Evolutionary conservation across 2,329 filamentous ascomycete species (phyloP).

Genomic region (Fonsecaea pedrosoi): DNA sequence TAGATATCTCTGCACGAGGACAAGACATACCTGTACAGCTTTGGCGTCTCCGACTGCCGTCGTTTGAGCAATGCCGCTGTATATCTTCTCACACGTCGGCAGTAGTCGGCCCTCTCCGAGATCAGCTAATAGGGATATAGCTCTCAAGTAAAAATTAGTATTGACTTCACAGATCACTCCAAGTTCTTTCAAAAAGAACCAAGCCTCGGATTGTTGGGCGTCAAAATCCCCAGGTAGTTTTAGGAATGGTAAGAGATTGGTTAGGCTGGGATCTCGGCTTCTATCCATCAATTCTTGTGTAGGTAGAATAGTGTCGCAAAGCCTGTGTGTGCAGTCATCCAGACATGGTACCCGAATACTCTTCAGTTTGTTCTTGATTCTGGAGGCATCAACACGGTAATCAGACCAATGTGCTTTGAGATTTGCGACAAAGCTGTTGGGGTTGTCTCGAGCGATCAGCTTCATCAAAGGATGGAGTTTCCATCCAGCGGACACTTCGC

Average conservation of each 20-base stretch:
- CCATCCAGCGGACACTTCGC: background rate
- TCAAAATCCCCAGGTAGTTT: constrained; percentile 22
- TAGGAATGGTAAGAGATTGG: constrained; percentile 18
- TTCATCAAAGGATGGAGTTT: constrained; percentile 11
- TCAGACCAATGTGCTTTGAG: constrained; percentile 25
- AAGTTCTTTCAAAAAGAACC: constrained; percentile 27
- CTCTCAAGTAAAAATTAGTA: constrained; percentile 20
- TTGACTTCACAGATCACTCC: constrained; percentile 26
- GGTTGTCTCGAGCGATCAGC: constrained; percentile 24
- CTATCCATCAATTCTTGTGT: constrained; percentile 19
- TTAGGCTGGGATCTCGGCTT: constrained; percentile 7
- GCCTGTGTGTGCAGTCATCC: constrained; percentile 2
- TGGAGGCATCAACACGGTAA: constrained; percentile 15
- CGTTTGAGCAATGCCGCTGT: constrained; percentile 24
- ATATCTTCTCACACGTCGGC: constrained; percentile 19
- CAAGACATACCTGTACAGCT: constrained; percentile 19
- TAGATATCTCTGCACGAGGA: constrained; percentile 6
- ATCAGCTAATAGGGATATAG: constrained; percentile 4
- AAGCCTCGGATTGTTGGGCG: constrained; percentile 16
- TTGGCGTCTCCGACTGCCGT: constrained; percentile 16
- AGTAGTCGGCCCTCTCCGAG: constrained; percentile 10
- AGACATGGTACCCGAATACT: constrained; percentile 19
- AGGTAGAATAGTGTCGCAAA: constrained; percentile 25
- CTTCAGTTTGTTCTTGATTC: constrained; percentile 17
- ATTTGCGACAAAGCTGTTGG: constrained; percentile 27